Base-by-base conservation (phyloP, 1,284 basidiomycete species). In the Ustilago esculenta region DNA sequence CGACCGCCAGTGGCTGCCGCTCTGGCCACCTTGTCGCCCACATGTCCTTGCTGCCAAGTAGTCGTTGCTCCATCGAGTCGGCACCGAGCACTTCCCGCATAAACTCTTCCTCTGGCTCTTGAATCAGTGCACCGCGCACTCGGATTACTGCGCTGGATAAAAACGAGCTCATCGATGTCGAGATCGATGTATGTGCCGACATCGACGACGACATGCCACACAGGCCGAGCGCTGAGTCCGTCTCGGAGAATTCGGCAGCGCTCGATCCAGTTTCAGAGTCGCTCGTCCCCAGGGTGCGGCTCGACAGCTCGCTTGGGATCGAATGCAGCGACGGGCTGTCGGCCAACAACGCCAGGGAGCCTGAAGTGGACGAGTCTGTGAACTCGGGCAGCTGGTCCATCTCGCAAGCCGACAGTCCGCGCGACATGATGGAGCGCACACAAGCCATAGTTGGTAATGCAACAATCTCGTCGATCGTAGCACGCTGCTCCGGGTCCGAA, bases 301-400 rank as follows among this genome's bases (percentile, higher is more conserved):
- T 60, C 49, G 64, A 63, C 10, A 37, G 37, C 41, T 58, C 54
- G 39, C 64, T 73, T 24, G 35, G 48, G 3, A 64, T 50, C 56
- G 63, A 71, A 3, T 56, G 49, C 32, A 37, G 21, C 25, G 50
- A 59, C 17, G 47, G 46, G 33, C 59, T 67, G 27, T 52, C 52
- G 17, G 50, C 54, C 43, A 59, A 40, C 11, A 35, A 47, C 12
- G 34, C 24, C 17, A 67, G 23, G n/a, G 59, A 56, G 17, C 54
- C 65, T 5, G 57, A 59, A 2, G 58, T 67, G 4, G 65, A 61
- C 7, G 52, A 37, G 10, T 70, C 55, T 18, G 61, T 59, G 35
- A 76, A 69, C 23, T 75, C 71, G 20, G 79, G 79, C 30, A 81
- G 51, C 53, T 81, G 79, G 45, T 81, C 77, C 41, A 81, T 70